Percentiles rank a stretch among this genome's conserved stretches.
Evolutionary conservation across 129 eudicot species (phyloP).

Genomic region (Tanacetum coccineum): DNA sequence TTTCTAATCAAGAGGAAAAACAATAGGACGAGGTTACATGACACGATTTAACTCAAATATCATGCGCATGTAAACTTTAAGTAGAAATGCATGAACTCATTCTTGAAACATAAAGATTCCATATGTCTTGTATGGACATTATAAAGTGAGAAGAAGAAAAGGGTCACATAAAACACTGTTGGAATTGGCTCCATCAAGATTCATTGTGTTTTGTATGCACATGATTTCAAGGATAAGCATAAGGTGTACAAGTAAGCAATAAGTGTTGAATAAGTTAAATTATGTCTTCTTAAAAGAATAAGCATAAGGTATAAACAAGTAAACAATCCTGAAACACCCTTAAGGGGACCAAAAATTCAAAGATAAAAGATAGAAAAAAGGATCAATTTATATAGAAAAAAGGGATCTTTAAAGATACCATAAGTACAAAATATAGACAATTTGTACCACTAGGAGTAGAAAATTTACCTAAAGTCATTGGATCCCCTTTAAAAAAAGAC

Average conservation of each 20-base stretch:
- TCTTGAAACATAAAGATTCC: conserved; percentile 29
- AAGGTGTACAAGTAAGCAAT: neutral
- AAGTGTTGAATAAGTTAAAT: too few relatives aligned
- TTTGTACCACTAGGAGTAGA: conserved; percentile 26
- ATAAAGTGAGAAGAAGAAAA: too few relatives aligned
- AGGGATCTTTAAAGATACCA: conserved; percentile 33
- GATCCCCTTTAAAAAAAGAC: conserved; percentile 27
- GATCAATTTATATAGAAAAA: conserved; percentile 22
- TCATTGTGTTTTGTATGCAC: neutral
- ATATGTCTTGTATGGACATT: too few relatives aligned
- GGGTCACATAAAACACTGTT: too few relatives aligned
- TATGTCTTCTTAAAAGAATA: too few relatives aligned
- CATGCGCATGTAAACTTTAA: too few relatives aligned
- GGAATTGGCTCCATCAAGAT: conserved; percentile 1
- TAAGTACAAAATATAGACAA: conserved; percentile 48
- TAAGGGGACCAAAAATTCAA: neutral
- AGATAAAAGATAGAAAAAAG: conserved; percentile 3
- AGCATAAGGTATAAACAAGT: too few relatives aligned
- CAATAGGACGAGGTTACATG: too few relatives aligned
- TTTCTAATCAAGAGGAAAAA: too few relatives aligned
- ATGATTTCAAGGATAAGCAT: neutral
- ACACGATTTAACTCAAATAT: too few relatives aligned
- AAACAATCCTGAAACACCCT: neutral
- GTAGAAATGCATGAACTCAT: conserved; percentile 1
- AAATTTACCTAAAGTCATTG: conserved; percentile 29